A percentile compares a stretch with the other conserved stretches of the same genome.
These are phyloP conservation scores for Mucor plumbeus DNA, from an alignment of 371 early-diverging fungal species.

Conservation along the genomic window DNA sequence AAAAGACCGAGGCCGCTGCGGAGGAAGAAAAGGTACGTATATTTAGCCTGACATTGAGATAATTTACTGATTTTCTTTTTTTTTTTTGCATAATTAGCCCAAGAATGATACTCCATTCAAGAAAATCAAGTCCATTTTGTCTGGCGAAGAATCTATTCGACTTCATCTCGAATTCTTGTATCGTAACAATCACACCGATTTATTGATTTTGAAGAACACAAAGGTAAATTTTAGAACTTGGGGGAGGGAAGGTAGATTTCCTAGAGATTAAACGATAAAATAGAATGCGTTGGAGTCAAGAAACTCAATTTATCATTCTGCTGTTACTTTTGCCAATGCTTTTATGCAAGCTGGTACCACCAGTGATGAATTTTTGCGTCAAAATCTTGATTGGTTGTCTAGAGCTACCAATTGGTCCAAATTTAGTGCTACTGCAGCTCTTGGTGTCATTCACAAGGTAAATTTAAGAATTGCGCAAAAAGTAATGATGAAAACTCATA, in stretches of 20 bases:
- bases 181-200: constrained; percentile 94
- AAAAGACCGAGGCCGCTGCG: constrained; percentile 26
- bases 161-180: constrained; percentile 93
- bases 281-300: constrained; percentile 88
- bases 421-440: constrained; percentile 98
- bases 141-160: constrained; percentile 87
- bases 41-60: background rate
- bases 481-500: too few species aligned
- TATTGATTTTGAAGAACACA: constrained; percentile 91
- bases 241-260: too few species aligned
- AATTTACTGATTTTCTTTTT: background rate
- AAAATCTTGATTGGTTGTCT: constrained; percentile 97
- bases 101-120: constrained; percentile 36
- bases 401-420: constrained; percentile 99
- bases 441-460: constrained; percentile 98
- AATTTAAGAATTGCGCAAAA: background rate
- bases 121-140: constrained; percentile 80
- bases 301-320: constrained; percentile 92
- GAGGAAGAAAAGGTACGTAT: constrained; percentile 54
- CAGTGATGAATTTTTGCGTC: constrained; percentile 96
- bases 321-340: constrained; percentile 97
- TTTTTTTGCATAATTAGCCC: constrained; percentile 12
- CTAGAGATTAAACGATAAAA: background rate
- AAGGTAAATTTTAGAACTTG: constrained; percentile 55
- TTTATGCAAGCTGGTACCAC: constrained; percentile 99